phyloP scores from a whole-genome alignment of 139 green algal genomes.

The Chlorella sp. region DNA sequence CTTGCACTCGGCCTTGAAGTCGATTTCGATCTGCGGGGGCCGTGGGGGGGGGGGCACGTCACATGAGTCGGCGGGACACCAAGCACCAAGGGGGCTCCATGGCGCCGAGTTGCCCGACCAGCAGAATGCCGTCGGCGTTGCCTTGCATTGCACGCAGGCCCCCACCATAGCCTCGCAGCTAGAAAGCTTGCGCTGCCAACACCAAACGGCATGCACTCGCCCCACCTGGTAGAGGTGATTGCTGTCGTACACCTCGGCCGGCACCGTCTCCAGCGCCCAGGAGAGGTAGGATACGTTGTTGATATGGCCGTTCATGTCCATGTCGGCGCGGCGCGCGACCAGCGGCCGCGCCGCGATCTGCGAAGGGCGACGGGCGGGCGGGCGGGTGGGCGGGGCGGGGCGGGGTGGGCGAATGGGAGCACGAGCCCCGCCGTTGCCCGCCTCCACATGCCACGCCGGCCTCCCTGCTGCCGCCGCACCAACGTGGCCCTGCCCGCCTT shows the following conservation, averaged over 20 bases:
- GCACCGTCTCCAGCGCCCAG: conserved; percentile 90
- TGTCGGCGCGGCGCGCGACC: conserved; percentile 79
- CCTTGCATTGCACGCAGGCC: no score
- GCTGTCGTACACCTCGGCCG: conserved; percentile 64
- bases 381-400: not conserved
- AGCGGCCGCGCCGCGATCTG: conserved; percentile 51
- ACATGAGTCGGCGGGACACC: no score
- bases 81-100: no score
- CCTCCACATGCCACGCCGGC: no score
- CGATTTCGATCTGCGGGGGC: conserved; percentile 75
- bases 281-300: conserved; percentile 97
- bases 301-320: conserved; percentile 99
- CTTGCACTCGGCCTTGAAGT: conserved; percentile 89
- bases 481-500: not conserved
- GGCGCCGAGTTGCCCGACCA: no score
- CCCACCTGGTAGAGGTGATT: conserved; percentile 69
- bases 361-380: not conserved
- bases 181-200: not conserved
- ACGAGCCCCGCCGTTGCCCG: no score
- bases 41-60: not conserved
- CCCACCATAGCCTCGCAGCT: not conserved
- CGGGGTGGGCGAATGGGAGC: not conserved
- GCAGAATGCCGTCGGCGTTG: no score
- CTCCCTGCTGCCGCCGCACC: not conserved
- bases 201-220: not conserved